phyloP scores from a whole-genome alignment of 257 asterid genomes.

The Leonotis leonurus region DNA sequence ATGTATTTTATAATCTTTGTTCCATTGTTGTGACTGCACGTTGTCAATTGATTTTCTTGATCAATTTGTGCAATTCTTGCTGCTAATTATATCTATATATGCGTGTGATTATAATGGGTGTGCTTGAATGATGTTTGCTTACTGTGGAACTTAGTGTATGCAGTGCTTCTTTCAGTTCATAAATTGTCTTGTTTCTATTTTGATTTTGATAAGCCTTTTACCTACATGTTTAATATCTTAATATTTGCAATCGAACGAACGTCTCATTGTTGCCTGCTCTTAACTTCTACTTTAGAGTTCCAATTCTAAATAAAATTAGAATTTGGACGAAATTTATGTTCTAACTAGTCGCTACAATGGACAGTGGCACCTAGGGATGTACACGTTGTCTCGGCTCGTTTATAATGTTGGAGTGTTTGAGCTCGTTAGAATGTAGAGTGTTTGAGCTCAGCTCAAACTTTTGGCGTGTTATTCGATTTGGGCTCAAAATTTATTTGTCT shows the following conservation, averaged over 20 bases:
- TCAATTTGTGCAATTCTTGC: background rate
- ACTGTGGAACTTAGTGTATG: background rate
- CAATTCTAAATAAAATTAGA: background rate
- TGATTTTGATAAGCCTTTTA: background rate
- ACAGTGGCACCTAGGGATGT: too few relatives aligned
- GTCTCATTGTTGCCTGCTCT: too few relatives aligned
- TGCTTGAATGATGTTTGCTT: background rate
- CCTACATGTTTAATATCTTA: too few relatives aligned
- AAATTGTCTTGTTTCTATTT: background rate
- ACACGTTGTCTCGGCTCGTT: too few relatives aligned
- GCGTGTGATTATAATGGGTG: background rate
- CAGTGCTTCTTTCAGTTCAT: background rate
- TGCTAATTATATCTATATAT: background rate
- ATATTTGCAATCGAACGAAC: too few relatives aligned
- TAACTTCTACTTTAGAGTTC: background rate
- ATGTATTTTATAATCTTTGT: background rate
- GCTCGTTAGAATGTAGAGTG: too few relatives aligned
- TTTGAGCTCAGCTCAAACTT: too few relatives aligned
- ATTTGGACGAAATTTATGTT: background rate
- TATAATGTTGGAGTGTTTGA: too few relatives aligned
- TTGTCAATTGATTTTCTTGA: slow-evolving; percentile 5
- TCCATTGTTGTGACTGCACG: background rate
- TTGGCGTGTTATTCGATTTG: too few relatives aligned
- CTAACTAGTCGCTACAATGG: too few relatives aligned
- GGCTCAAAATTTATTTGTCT: too few relatives aligned